Base-by-base conservation (phyloP, 352 stramenopile genomes). In the Globisporangium recalcitrans region DNA sequence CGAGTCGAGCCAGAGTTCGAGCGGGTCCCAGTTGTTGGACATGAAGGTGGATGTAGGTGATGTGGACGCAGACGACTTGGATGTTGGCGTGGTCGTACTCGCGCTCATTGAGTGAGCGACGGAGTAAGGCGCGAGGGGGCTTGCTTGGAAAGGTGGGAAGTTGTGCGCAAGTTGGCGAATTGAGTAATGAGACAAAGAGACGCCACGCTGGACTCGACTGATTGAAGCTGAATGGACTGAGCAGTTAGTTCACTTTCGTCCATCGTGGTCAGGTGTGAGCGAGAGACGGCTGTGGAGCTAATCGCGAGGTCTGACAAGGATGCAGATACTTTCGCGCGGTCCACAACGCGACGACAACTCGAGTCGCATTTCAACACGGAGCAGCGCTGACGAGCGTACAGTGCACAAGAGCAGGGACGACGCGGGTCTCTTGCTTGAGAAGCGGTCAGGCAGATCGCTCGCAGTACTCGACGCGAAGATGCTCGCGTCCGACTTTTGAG, bases 1-100 rank as follows among this genome's bases (percentile, higher is more conserved):
- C 27, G 29, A 26, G 38, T 60, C 56, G 40, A 52, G 13, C 56
- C 56, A 62, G 19, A 62, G 42, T 13, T 52, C 42, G 42, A 54
- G 42, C 16, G 56, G 26, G 8, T 53, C 27, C 56, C 42, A 54
- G 27, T 46, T 46, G 32, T 26, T 26, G 49, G 24, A 10, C 5
- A 14, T 26, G 52, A 22, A 19, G 3, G 34, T 49, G 52, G n/a
- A n/a, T n/a, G n/a, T n/a, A n/a, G n/a, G n/a, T n/a, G n/a, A n/a
- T n/a, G n/a, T n/a, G n/a, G n/a, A 32, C 16, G 21, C 24, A n/a
- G 32, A 31, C 13, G 32, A 24, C 47, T 53, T 6, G 47, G 5
- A 9, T 16, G 48, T 31, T 54, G 48, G 11, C 14, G 5, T 53
- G 47, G 13, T 32, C 42, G n/a, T 46, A n/a, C 16, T 49, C 42